These are phyloP conservation scores for Cyathus striatus DNA, from an alignment of 768 basidiomycete genomes.

Conservation along the genomic window DNA sequence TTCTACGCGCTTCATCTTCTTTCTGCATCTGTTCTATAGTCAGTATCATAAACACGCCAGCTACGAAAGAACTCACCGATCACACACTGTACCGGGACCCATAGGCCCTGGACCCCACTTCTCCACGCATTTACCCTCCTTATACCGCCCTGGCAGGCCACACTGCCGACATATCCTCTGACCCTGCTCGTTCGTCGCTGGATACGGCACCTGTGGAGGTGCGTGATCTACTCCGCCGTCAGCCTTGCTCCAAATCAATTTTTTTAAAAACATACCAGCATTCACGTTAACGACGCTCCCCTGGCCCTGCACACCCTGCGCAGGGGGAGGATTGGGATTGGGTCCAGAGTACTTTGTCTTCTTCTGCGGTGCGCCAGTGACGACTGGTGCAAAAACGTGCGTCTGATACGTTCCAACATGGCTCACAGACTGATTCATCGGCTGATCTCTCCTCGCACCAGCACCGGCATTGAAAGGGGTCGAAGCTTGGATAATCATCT, in stretches of 20 bases:
- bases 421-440: neutral
- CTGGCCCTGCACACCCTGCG: too few relatives aligned
- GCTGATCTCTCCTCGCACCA: neutral
- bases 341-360: constrained; percentile 64
- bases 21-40: too few relatives aligned
- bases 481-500: constrained; percentile 37
- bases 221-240: too few relatives aligned
- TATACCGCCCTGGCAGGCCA: constrained; percentile 68
- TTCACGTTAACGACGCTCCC: too few relatives aligned
- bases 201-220: constrained; percentile 24
- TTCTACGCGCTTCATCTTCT: too few relatives aligned
- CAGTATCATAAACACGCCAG: too few relatives aligned
- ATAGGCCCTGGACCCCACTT: constrained; percentile 86
- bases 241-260: too few relatives aligned
- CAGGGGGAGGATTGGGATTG: too few relatives aligned
- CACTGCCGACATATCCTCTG: constrained; percentile 78
- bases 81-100: constrained; percentile 81
- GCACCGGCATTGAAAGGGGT: constrained; percentile 17
- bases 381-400: constrained; percentile 69
- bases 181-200: constrained; percentile 52
- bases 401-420: constrained; percentile 38
- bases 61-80: constrained; percentile 58
- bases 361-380: constrained; percentile 69
- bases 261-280: too few relatives aligned
- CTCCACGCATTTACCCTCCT: constrained; percentile 82